Base-by-base conservation (phyloP, 2,329 filamentous ascomycete genomes). In the Penicillium griseofulvum region DNA sequence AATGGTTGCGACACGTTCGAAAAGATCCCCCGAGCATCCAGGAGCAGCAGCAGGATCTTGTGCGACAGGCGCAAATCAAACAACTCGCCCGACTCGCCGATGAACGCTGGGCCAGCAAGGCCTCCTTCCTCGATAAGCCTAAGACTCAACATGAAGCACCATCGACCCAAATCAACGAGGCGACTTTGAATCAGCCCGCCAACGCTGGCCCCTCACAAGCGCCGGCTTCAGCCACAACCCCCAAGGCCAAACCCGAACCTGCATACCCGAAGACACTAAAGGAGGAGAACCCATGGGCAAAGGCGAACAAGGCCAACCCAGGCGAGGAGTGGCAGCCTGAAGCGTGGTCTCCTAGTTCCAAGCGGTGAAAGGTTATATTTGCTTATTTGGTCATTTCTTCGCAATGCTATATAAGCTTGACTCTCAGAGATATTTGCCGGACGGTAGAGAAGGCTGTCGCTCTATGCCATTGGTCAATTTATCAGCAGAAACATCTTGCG, bases 261-360 rank as follows among this genome's bases (percentile, higher is more conserved):
- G 24, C 57, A 44, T 52, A 56, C 36, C 49, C 49, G 48, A 55
- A 55, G 41, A 56, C 44, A 46, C 46, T 38, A 51, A 62, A 62
- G 39, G 62, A 65, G 52, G 64, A 68, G 24, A 66, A 87, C 66
- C 85, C 86, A 2, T 88, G 86, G 85, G 81, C 81, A 29, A 79
- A 77, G 59, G 77, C 80, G 1, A 76, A 71, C n/a, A 76, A 75
- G n/a, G 80, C 53, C 2, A 56, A 78, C 0, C 83, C 85, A 0
- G 79, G 85, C 51, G 85, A 89, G 68, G 77, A 74, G n/a, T 89
- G 86, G 85, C 84, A 88, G 70, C 87, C 87, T 0, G 68, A 82
- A 45, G 74, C 83, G 3, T 90, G 87, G 87, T 75, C 70, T 5
- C 84, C 84, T 4, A 71, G 71, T 2, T 62, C 76, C n/a, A 68